Evolutionary conservation across 805 yeast species (phyloP), one percentile per base, ranked within the genome.

Genomic region (Myxozyma monticola): DNA sequence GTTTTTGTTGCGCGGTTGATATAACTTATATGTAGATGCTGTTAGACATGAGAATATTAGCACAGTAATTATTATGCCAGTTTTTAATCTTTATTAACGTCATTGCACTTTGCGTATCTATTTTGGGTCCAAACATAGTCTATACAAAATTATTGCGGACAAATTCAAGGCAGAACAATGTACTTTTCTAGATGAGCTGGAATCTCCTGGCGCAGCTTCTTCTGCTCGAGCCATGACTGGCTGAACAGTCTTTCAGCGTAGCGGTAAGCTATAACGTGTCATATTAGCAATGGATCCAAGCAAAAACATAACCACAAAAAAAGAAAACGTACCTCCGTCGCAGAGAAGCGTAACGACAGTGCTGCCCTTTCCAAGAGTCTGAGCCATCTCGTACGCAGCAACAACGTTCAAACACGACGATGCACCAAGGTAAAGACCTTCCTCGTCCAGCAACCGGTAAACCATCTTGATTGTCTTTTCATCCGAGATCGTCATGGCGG

Each of bases 361-460:
- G 26, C 81, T 80, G 60, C 85, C 88, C 1, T 96, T 96, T 10
- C 75, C 75, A 45, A 88, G 75, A 5, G 71, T 64, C 67, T 81
- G 68, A 2, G 96, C 96, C 17, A 87, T 82, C 64, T 81, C 79
- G 37, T 76, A 74, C 14, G 97, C 96, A 26, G 96, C 96, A 38
- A 81, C 95, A 37, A 89, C 96, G 63, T 90, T 90, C 63, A 90
- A 74, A 14, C 93, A 93, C 37, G 90, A 83, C 2, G 96, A 88
- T 40, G 96, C 96, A 20, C 97, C 97, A 3, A 89, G 74, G 62
- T 82, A 90, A 40, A 90, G 73, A 2, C 97, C 97, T 68, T 90
- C 97, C 63, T 87, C 95, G 61, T 89, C 89, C 59, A 90, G 73
- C 40, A 90, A 72, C 60, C 87, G 74, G 71, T 84, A 90, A 40